These are phyloP conservation scores for Paracorniculantispora psalliotae DNA, from an alignment of 2,329 filamentous ascomycete species.

Conservation along the genomic window DNA sequence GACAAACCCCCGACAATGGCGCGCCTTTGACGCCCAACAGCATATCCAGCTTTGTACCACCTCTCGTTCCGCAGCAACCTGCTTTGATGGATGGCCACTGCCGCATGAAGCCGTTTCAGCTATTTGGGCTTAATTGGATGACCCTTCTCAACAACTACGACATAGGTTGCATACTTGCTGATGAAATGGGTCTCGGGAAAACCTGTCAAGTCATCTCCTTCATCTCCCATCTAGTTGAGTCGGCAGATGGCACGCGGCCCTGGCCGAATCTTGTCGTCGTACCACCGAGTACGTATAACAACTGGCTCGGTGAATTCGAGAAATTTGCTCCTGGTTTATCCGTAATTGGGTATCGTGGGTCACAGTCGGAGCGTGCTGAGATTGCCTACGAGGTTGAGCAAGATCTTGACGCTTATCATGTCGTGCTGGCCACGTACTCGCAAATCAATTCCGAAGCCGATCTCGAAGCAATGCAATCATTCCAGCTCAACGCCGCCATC, in stretches of 20 bases:
- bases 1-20: constrained; percentile 28
- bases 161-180: constrained; percentile 85
- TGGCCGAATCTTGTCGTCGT: constrained; percentile 83
- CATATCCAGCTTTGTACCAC: constrained; percentile 29
- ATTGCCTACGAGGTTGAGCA: constrained; percentile 64
- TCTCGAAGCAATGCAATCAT: constrained; percentile 43
- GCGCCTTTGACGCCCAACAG: constrained; percentile 40
- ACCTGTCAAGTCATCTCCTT: constrained; percentile 96
- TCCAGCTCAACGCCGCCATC: constrained; percentile 55
- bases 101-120: constrained; percentile 84
- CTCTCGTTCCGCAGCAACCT: constrained; percentile 60
- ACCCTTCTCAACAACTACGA: constrained; percentile 73
- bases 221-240: constrained; percentile 74
- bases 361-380: constrained; percentile 59
- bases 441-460: constrained; percentile 52
- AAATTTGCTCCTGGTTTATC: constrained; percentile 75
- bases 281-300: constrained; percentile 88
- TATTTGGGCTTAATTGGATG: constrained; percentile 94
- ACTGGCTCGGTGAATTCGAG: constrained; percentile 88
- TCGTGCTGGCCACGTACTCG: constrained; percentile 55
- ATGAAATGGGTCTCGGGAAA: constrained; percentile 97
- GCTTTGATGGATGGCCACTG: constrained; percentile 70
- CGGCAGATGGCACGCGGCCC: constrained; percentile 37
- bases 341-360: constrained; percentile 67
- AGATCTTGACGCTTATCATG: constrained; percentile 59